phyloP scores from a whole-genome alignment of 495 filamentous ascomycete genomes.

The Trichoderma reesei region DNA sequence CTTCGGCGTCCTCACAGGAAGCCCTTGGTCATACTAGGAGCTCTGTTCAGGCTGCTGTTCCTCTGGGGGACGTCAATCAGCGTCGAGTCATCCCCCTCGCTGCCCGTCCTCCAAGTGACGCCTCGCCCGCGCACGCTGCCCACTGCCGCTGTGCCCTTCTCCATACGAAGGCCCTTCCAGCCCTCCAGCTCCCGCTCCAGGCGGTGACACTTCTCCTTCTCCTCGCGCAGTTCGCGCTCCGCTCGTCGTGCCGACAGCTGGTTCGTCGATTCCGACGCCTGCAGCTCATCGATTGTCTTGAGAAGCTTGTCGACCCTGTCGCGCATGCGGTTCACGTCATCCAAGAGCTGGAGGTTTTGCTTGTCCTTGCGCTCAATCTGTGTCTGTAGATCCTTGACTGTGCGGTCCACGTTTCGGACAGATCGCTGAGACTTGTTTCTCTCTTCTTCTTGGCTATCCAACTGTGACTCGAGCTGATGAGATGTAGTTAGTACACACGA shows the following conservation, averaged over 20 bases:
- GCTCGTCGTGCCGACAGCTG: constrained; percentile 72
- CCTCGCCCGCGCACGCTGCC: constrained; percentile 28
- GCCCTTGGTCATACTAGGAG: constrained; percentile 45
- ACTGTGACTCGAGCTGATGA: constrained; percentile 81
- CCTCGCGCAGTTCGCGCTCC: constrained; percentile 83
- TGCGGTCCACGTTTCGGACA: constrained; percentile 87
- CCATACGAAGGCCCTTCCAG: constrained; percentile 66
- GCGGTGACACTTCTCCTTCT: constrained; percentile 71
- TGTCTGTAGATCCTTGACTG: constrained; percentile 82
- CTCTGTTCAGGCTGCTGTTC: constrained; percentile 46
- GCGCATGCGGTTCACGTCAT: constrained; percentile 71
- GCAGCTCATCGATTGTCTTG: constrained; percentile 84
- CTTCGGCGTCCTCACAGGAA: constrained; percentile 31
- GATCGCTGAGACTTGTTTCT: constrained; percentile 72
- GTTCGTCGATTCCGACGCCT: constrained; percentile 68
- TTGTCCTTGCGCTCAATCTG: constrained; percentile 93
- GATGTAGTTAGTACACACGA: constrained; percentile 13
- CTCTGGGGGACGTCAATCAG: constrained; percentile 41
- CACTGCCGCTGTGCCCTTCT: constrained; percentile 35
- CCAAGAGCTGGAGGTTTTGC: constrained; percentile 62
- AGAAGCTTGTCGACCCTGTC: constrained; percentile 87
- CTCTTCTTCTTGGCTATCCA: constrained; percentile 74
- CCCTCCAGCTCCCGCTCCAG: constrained; percentile 83
- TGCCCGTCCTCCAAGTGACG: constrained; percentile 27
- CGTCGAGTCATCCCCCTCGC: constrained; percentile 25